Conservation (phyloP, 202 grass and related monocot genomes). For the Setaria italica region DNA sequence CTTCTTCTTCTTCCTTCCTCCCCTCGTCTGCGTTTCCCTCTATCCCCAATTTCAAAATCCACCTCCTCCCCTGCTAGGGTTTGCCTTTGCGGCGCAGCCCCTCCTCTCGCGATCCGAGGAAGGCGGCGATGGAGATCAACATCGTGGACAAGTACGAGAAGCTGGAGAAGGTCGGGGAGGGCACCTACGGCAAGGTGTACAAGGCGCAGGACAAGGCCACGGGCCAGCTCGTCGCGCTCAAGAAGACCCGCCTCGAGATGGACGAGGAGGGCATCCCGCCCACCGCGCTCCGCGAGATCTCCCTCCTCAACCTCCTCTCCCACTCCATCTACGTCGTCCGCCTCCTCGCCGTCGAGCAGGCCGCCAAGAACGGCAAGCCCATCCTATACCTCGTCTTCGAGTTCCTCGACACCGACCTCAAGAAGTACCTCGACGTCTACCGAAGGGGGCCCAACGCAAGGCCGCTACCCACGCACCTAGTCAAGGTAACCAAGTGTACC, state of each 20-base stretch:
- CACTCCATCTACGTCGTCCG: conserved; percentile 86
- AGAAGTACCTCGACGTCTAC: conserved; percentile 80
- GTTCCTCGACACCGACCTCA: conserved; percentile 88
- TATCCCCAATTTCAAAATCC: conserved; percentile 25
- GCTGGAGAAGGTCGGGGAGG: conserved; percentile 94
- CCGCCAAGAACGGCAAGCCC: conserved; percentile 71
- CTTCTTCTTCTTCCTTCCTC: neutral
- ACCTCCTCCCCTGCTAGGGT: neutral
- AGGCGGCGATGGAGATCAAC: conserved; percentile 12
- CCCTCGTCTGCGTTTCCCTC: neutral
- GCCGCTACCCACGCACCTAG: conserved; percentile 57
- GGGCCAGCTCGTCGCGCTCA: conserved; percentile 83
- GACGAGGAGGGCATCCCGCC: conserved; percentile 95
- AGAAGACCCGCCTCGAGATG: conserved; percentile 89
- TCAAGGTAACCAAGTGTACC: conserved; percentile 51
- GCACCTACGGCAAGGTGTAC: conserved; percentile 95
- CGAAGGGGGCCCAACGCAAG: conserved; percentile 55
- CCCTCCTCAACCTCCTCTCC: conserved; percentile 86
- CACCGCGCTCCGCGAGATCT: conserved; percentile 88
- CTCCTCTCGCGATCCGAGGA: neutral
- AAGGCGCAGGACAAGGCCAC: conserved; percentile 88
- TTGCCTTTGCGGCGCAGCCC: neutral
- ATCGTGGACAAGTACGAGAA: conserved; percentile 96
- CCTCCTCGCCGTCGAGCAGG: conserved; percentile 82
- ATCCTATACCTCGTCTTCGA: conserved; percentile 91